Evolutionary conservation across 148 eudicot species (phyloP), one percentile per base, ranked within the genome.

Genomic region (Rheum nobile): DNA sequence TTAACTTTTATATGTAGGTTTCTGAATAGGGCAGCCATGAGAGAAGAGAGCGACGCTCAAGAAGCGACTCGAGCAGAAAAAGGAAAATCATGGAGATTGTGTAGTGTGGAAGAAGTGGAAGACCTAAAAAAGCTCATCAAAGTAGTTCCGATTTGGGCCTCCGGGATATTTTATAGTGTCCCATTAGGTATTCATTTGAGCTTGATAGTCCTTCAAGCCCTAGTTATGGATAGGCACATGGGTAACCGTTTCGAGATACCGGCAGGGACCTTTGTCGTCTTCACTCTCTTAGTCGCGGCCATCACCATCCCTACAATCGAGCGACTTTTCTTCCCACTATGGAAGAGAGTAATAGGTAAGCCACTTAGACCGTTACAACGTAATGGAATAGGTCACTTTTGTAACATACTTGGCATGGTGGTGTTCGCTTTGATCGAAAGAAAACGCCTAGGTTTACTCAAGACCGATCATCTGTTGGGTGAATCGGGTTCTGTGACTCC

Each of bases 111-210:
- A 82, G 84, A 86, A 77, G 86, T 84, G 39, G 89, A 86, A 77
- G 89, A 86, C 65, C 43, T 84, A 0, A 84, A 86, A 54, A 80
- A 77, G 71, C 52, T 90, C 8, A 77, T 90, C 43, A 87, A 75
- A 81, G 48, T 91, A 10, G 14, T 82, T 14, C 93, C 91, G 65
- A 41, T 89, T 13, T 91, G 91, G 91, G 81, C 88, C 26, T 74
- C 87, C 9, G 80, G 86, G 46, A 76, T 87, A 2, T 37, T 89
- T 29, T 42, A 88, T 48, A 68, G 85, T 65, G 39, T 34, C 16
- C 70, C 70, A 65, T 34, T 65, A 65, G 70, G 70, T 2, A 17
- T 65, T n/a, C 70, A 29, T 74, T 80, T 75, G 74, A 86, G 96
- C 77, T 44, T 90, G 44, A 41, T 79, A 0, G 77, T 83, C 13